phyloP scores from a whole-genome alignment of 768 basidiomycete species.

The Tylopilus vinaceipallidus region DNA sequence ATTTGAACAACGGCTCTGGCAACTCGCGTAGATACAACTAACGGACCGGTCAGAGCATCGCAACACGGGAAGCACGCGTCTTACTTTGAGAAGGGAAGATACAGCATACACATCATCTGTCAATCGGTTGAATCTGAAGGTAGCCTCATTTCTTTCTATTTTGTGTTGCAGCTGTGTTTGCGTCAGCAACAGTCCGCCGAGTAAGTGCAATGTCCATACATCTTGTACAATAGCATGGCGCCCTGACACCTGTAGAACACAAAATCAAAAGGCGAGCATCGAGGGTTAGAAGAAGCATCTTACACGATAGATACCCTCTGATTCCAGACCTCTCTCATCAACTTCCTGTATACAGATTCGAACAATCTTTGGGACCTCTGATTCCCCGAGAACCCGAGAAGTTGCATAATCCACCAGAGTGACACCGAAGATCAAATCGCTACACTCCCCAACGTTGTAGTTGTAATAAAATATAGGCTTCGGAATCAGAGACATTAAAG shows the following conservation, averaged over 20 bases:
- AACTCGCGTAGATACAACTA: constrained; percentile 82
- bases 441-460: constrained; percentile 79
- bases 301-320: constrained; percentile 81
- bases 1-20: constrained; percentile 87
- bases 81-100: constrained; percentile 80
- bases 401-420: constrained; percentile 87
- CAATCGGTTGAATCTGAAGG: constrained; percentile 68
- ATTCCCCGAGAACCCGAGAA: constrained; percentile 67
- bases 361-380: constrained; percentile 77
- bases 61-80: neutral
- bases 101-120: constrained; percentile 82
- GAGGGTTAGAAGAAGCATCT: constrained; percentile 18
- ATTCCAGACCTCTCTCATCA: constrained; percentile 72
- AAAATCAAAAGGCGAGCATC: neutral
- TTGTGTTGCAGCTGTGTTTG: constrained; percentile 70
- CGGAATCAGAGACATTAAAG: constrained; percentile 63
- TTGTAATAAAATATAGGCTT: constrained; percentile 75
- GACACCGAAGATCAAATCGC: constrained; percentile 87
- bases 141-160: constrained; percentile 78
- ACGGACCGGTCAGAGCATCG: neutral
- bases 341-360: constrained; percentile 80
- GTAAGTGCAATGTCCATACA: constrained; percentile 40
- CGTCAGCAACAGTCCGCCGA: constrained; percentile 1
- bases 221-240: constrained; percentile 82
- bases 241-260: constrained; percentile 62